Evolutionary conservation across 202 grass and related monocot genomes (phyloP).

Genomic region (Hordeum pubiflorum): DNA sequence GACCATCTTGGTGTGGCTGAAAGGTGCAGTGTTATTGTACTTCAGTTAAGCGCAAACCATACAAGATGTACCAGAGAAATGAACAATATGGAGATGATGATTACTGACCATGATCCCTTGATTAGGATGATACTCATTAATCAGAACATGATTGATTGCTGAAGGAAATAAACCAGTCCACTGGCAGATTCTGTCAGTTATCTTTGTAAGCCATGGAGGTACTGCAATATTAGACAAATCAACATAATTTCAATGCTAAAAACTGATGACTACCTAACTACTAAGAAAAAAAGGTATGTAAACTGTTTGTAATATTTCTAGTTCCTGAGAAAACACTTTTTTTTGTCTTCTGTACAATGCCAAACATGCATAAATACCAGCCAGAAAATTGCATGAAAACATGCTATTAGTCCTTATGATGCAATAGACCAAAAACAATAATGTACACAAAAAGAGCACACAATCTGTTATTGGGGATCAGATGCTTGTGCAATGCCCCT

Average conservation of each 20-base stretch:
- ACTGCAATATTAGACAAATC: conserved; percentile 43
- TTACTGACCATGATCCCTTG: conserved; percentile 90
- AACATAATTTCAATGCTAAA: neutral
- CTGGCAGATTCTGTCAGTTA: conserved; percentile 63
- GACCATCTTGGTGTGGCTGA: conserved; percentile 96
- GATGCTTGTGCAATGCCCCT: neutral
- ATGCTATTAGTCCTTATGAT: neutral
- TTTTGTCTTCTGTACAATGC: neutral
- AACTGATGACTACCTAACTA: neutral
- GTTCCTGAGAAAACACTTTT: neutral
- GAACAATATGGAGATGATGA: neutral
- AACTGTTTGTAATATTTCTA: neutral
- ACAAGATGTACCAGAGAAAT: neutral
- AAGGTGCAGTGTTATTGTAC: conserved; percentile 3
- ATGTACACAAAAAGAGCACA: neutral
- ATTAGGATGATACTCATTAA: conserved; percentile 85
- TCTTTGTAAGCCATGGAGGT: conserved; percentile 72
- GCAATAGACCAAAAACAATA: neutral
- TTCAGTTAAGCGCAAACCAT: neutral
- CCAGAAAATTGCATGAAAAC: neutral
- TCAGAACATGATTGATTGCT: conserved; percentile 79
- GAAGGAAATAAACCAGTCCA: conserved; percentile 78
- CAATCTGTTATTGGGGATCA: neutral
- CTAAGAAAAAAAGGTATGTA: neutral
- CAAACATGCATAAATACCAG: neutral